A percentile compares a stretch with the other conserved stretches of the same genome.
Conservation (phyloP, 1,284 basidiomycete genomes). For the Neotropicomus parvogracilis region DNA sequence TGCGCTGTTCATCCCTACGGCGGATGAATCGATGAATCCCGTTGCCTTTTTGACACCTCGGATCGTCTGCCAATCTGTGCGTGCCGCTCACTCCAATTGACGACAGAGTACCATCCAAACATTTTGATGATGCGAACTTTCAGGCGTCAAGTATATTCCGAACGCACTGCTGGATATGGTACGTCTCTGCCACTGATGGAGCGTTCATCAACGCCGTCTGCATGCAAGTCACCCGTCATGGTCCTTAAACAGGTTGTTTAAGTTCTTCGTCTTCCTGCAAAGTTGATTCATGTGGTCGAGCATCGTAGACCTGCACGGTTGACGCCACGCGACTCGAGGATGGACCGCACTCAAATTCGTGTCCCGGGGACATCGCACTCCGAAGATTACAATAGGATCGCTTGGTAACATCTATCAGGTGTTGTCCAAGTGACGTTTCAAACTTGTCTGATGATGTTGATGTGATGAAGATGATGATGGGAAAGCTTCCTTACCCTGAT, state of each 20-base stretch:
- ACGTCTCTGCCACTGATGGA: background rate
- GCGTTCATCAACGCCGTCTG: background rate
- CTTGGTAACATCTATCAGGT: background rate
- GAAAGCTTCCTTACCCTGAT: background rate
- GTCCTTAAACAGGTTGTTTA: background rate
- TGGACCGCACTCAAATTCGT: background rate
- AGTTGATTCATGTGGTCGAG: background rate
- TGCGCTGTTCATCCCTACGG: background rate
- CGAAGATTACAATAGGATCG: background rate
- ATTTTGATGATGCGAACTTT: background rate
- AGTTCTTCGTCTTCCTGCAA: background rate
- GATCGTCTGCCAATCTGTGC: background rate
- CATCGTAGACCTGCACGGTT: background rate
- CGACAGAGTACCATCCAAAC: background rate
- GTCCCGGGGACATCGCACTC: background rate
- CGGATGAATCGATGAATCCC: background rate
- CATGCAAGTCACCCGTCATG: background rate
- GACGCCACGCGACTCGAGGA: background rate
- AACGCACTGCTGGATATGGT: background rate
- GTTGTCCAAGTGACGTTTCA: background rate
- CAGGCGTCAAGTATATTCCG: background rate
- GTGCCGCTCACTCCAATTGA: background rate
- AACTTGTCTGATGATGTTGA: no score
- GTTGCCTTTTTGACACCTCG: background rate
- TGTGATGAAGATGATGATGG: background rate